Conservation (phyloP, 768 basidiomycete genomes). For the Lactifluus rugatus region DNA sequence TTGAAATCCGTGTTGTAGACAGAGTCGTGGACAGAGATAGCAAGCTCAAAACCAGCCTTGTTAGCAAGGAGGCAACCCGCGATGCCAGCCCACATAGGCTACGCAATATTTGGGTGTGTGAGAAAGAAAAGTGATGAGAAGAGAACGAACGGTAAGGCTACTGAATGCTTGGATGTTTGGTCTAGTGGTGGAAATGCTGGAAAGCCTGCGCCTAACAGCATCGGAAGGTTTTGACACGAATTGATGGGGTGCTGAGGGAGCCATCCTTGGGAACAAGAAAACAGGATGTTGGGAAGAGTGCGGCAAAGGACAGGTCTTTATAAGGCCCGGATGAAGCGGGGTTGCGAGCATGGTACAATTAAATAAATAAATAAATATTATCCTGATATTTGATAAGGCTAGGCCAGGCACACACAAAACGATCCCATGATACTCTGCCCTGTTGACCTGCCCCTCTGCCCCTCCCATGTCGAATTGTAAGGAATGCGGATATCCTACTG, state of each 20-base stretch:
- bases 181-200: constrained; percentile 41
- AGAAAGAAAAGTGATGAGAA: constrained; percentile 16
- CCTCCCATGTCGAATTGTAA: constrained; percentile 8
- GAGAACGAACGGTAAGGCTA: constrained; percentile 51
- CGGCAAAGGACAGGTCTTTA: constrained; percentile 3
- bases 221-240: constrained; percentile 60
- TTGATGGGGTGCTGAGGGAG: constrained; percentile 23
- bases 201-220: constrained; percentile 59
- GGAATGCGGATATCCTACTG: constrained; percentile 16
- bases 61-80: constrained; percentile 54
- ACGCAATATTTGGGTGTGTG: constrained; percentile 20
- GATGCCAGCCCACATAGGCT: constrained; percentile 88
- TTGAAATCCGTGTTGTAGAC: constrained; percentile 77
- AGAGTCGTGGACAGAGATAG: constrained; percentile 74
- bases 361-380: background rate
- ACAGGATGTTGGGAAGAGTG: constrained; percentile 24
- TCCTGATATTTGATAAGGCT: background rate
- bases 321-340: too few species aligned
- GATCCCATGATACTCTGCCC: too few species aligned
- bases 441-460: too few species aligned
- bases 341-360: too few species aligned
- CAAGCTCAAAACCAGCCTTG: constrained; percentile 55
- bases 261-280: constrained; percentile 16
- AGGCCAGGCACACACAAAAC: background rate
- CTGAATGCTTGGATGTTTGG: constrained; percentile 50